phyloP scores from a whole-genome alignment of 805 yeast species.

The Candida mattraensis region DNA sequence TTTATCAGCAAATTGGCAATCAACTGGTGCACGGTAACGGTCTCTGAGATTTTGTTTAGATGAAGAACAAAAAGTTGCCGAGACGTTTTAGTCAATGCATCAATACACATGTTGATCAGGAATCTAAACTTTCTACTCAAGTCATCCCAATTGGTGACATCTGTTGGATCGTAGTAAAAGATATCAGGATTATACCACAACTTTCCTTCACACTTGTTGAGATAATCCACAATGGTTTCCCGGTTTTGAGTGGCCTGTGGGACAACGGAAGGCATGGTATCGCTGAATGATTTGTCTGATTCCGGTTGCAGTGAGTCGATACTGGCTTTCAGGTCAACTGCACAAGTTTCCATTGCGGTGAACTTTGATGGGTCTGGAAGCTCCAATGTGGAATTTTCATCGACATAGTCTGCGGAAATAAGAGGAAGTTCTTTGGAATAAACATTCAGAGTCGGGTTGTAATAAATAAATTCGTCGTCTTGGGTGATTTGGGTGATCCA shows the following conservation, averaged over 20 bases:
- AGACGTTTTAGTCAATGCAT: constrained; percentile 50
- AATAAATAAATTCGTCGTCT: constrained; percentile 55
- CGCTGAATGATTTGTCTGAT: constrained; percentile 6
- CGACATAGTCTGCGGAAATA: constrained; percentile 38
- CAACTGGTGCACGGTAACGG: constrained; percentile 52
- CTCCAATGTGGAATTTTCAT: constrained; percentile 34
- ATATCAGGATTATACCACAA: constrained; percentile 35
- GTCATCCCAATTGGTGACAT: constrained; percentile 60
- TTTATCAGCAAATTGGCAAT: constrained; percentile 54
- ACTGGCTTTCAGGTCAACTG: constrained; percentile 15
- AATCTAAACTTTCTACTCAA: constrained; percentile 47
- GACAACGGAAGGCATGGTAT: neutral
- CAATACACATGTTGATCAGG: constrained; percentile 47
- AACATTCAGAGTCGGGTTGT: constrained; percentile 58
- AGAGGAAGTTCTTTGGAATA: constrained; percentile 61
- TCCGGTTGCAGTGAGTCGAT: constrained; percentile 6
- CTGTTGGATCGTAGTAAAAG: constrained; percentile 61
- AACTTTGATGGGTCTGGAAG: constrained; percentile 25
- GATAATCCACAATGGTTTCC: constrained; percentile 11
- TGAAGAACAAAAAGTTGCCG: constrained; percentile 53
- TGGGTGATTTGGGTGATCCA: constrained; percentile 67
- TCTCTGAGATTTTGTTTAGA: constrained; percentile 51
- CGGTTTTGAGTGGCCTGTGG: constrained; percentile 4
- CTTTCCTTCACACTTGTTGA: constrained; percentile 15
- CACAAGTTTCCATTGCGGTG: constrained; percentile 25